Conservation (phyloP, 1,139 yeast genomes). For the Pichia sp. region DNA sequence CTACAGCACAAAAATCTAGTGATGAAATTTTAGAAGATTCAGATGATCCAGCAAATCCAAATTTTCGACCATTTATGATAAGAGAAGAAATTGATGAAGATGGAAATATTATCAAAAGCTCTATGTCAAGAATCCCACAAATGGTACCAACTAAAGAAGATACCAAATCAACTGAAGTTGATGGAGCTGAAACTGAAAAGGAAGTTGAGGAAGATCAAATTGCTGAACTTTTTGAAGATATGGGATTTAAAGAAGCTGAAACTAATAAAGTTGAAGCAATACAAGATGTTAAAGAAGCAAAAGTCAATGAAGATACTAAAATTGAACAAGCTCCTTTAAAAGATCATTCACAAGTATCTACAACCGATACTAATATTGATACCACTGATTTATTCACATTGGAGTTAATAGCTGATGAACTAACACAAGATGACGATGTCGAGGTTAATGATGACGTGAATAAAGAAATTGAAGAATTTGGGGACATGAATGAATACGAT, state of each 20-base stretch:
- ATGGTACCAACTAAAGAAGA: conserved; percentile 1
- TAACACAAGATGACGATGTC: conserved; percentile 38
- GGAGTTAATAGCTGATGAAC: conserved; percentile 47
- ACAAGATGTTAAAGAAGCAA: background rate
- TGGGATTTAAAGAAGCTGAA: conserved; percentile 32
- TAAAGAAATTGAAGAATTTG: conserved; percentile 30
- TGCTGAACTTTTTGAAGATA: conserved; percentile 41
- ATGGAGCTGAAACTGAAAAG: conserved; percentile 7
- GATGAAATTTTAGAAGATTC: background rate
- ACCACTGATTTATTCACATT: conserved; percentile 48
- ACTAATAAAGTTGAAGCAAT: background rate
- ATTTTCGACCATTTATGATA: conserved; percentile 55
- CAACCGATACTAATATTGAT: conserved; percentile 27
- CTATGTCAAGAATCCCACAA: conserved; percentile 16
- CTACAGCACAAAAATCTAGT: background rate
- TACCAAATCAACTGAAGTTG: background rate
- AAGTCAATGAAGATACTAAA: conserved; percentile 2
- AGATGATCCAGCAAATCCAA: background rate
- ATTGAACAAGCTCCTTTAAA: background rate
- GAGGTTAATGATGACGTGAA: conserved; percentile 32
- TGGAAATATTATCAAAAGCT: conserved; percentile 38
- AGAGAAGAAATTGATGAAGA: conserved; percentile 76
- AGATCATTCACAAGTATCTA: background rate
- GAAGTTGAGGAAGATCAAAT: conserved; percentile 33
- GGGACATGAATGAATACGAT: conserved; percentile 14